Conservation (phyloP, 495 filamentous ascomycete genomes). For the Penicillium lividum region DNA sequence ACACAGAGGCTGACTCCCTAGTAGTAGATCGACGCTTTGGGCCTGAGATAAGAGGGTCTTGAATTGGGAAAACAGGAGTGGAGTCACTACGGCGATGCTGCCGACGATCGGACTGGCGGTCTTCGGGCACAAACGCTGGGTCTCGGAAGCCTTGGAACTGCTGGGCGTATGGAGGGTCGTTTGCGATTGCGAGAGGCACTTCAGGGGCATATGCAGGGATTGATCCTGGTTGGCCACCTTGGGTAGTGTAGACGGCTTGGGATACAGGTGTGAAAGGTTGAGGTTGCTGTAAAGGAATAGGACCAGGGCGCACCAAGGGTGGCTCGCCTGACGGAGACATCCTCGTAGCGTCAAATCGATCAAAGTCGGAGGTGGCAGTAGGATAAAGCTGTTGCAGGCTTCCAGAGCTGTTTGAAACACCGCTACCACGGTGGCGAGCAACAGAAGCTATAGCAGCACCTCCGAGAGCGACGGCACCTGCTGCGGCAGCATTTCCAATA, state of each 20-base stretch:
- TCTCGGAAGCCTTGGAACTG: conserved; percentile 29
- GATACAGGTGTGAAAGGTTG: conserved; percentile 59
- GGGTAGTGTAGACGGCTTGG: conserved; percentile 52
- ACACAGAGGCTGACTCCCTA: conserved; percentile 49
- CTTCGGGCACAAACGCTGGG: conserved; percentile 11
- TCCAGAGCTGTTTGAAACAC: conserved; percentile 31
- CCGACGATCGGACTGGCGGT: conserved; percentile 8
- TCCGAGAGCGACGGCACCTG: conserved; percentile 34
- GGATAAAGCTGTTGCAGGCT: conserved; percentile 55
- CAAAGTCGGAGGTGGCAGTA: conserved; percentile 61
- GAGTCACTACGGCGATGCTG: conserved; percentile 37
- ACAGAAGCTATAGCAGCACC: conserved; percentile 36
- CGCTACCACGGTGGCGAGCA: conserved; percentile 26
- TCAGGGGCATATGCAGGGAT: conserved; percentile 37
- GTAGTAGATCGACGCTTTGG: conserved; percentile 39
- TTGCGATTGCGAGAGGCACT: conserved; percentile 34
- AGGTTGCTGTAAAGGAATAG: conserved; percentile 58
- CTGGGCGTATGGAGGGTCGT: conserved; percentile 26
- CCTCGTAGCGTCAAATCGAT: conserved; percentile 54
- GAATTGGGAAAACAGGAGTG: conserved; percentile 32
- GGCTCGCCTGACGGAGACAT: conserved; percentile 48
- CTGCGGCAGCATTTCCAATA: conserved; percentile 26
- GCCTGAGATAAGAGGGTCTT: conserved; percentile 23
- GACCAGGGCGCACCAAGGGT: conserved; percentile 47
- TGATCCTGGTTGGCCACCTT: conserved; percentile 31